These are phyloP conservation scores for Litsea cubeba DNA, from an alignment of 164 flowering plant species.

Conservation along the genomic window DNA sequence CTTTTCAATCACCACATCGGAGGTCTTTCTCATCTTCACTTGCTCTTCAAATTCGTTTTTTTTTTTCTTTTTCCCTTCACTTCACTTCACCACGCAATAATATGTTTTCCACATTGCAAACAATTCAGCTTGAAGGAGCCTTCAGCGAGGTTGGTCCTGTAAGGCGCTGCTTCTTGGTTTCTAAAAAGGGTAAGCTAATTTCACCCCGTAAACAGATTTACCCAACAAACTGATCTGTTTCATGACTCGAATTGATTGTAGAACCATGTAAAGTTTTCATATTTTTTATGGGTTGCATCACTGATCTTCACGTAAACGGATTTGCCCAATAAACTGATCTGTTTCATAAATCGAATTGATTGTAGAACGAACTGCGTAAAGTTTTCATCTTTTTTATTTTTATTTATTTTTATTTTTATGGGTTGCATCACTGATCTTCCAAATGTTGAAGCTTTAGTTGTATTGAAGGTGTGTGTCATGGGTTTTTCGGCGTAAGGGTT, in stretches of 20 bases:
- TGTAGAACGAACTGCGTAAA: no score
- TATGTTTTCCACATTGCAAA: not conserved
- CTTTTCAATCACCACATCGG: slow-evolving; percentile 63
- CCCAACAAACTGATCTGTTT: not conserved
- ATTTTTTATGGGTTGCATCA: not conserved
- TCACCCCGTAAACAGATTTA: no score
- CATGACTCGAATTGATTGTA: not conserved
- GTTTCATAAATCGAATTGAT: not conserved
- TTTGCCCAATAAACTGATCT: not conserved
- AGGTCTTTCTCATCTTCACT: slow-evolving; percentile 30
- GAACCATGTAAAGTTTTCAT: not conserved
- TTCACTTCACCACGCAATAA: not conserved
- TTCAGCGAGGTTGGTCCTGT: slow-evolving; percentile 92
- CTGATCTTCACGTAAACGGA: not conserved
- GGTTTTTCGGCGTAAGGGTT: not conserved
- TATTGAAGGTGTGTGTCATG: no score
- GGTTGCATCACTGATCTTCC: not conserved
- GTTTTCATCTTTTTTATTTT: not conserved
- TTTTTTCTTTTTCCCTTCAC: not conserved
- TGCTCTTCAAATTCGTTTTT: not conserved
- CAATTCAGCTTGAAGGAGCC: slow-evolving; percentile 58
- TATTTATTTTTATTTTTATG: not conserved
- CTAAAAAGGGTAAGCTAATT: slow-evolving; percentile 49
- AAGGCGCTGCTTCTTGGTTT: slow-evolving; percentile 82
- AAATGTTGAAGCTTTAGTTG: no score